Evolutionary conservation across 164 flowering plant genomes (phyloP).

Genomic region (Chimonanthus salicifolius): DNA sequence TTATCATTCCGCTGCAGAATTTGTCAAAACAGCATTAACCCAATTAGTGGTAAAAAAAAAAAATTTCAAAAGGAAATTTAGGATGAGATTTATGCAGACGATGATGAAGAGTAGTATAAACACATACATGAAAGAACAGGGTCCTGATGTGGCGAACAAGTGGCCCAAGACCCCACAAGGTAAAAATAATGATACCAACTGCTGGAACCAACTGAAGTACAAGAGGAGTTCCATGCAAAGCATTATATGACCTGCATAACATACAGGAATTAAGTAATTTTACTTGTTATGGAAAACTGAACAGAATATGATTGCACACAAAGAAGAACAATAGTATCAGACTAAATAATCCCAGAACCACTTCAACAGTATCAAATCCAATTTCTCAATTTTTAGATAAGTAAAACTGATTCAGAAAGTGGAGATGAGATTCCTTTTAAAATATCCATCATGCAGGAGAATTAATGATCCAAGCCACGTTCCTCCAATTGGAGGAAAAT

Average conservation of each 20-base stretch:
- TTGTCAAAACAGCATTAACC: background rate
- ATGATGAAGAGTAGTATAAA: background rate
- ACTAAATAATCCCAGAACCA: background rate
- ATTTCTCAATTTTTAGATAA: background rate
- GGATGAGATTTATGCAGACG: background rate
- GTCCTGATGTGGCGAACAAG: conserved; percentile 56
- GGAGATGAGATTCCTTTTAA: background rate
- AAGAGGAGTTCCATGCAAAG: conserved; percentile 40
- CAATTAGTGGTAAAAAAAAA: background rate
- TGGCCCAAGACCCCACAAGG: conserved; percentile 80
- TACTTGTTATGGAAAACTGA: background rate
- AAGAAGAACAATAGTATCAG: background rate
- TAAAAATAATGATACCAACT: conserved; percentile 56
- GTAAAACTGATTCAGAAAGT: background rate
- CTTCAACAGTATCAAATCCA: background rate
- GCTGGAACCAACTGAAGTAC: conserved; percentile 61
- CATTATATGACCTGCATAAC: conserved; percentile 50
- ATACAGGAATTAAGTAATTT: background rate
- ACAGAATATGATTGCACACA: background rate
- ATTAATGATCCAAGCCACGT: too few relatives aligned
- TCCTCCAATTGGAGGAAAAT: too few relatives aligned
- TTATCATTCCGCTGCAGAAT: conserved; percentile 55
- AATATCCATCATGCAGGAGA: background rate
- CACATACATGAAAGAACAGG: conserved; percentile 50
- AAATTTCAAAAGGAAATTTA: background rate